A percentile compares a stretch with the other conserved stretches of the same genome.
phyloP scores from a whole-genome alignment of 495 filamentous ascomycete species.

The Schizothecium vesticola region DNA sequence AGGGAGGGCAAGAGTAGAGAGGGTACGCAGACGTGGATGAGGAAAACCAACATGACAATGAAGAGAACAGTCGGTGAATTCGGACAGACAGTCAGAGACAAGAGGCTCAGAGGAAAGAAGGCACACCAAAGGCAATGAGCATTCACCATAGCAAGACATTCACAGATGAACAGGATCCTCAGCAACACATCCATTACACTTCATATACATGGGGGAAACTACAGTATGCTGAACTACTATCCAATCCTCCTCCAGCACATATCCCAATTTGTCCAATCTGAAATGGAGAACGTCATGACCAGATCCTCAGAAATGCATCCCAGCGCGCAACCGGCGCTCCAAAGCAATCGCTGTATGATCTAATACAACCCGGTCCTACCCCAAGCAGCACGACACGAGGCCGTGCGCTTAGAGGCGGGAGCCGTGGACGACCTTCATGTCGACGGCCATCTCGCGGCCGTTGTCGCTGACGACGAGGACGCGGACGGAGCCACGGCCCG shows the following conservation, averaged over 20 bases:
- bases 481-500: constrained; percentile 87
- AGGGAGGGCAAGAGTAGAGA: no score
- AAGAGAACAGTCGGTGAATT: background rate
- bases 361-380: constrained; percentile 6
- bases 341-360: constrained; percentile 10
- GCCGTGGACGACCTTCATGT: constrained; percentile 95
- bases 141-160: background rate
- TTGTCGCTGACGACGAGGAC: constrained; percentile 94
- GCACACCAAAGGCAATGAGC: no score
- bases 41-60: no score
- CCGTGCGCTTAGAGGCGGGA: constrained; percentile 44
- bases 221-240: constrained; percentile 5
- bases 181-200: constrained; percentile 28
- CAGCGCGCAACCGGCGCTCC: constrained; percentile 8
- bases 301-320: constrained; percentile 19
- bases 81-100: no score
- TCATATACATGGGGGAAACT: constrained; percentile 28
- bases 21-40: no score
- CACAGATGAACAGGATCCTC: background rate
- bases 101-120: no score
- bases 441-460: constrained; percentile 90
- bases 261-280: constrained; percentile 25
- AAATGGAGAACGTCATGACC: constrained; percentile 20
- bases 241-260: constrained; percentile 12
- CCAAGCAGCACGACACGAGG: background rate